A percentile compares a stretch with the other conserved stretches of the same genome.
Conservation (phyloP, 805 yeast species). For the Cyberlindnera mrakii region DNA sequence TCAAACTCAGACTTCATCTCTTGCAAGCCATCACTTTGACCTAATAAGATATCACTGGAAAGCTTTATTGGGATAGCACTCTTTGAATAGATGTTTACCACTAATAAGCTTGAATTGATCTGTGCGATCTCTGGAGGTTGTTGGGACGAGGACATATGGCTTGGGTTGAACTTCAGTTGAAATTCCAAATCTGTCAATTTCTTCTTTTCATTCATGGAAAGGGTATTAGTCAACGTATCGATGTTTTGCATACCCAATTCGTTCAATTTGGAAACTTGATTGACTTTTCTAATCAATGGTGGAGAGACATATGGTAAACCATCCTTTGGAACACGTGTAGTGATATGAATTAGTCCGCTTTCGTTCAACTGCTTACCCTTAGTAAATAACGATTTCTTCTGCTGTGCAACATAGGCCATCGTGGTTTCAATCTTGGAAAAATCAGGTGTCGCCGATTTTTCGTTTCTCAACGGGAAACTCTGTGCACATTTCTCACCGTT, state of each 20-base stretch:
- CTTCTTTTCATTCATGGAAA: constrained; percentile 26
- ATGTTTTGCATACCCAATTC: constrained; percentile 31
- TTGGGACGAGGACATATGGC: constrained; percentile 16
- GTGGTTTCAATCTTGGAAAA: constrained; percentile 14
- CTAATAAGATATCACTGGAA: constrained; percentile 26
- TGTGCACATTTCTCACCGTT: background rate
- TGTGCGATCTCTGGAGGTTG: constrained; percentile 27
- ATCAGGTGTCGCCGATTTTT: constrained; percentile 11
- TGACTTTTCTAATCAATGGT: constrained; percentile 30
- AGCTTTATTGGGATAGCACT: constrained; percentile 36
- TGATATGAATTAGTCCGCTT: constrained; percentile 27
- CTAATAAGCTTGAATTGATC: constrained; percentile 26
- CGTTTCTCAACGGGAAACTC: constrained; percentile 21
- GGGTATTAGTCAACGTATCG: constrained; percentile 21
- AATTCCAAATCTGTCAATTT: constrained; percentile 24
- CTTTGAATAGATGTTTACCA: constrained; percentile 29
- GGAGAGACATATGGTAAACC: constrained; percentile 34
- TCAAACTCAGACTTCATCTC: constrained; percentile 21
- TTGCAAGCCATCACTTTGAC: constrained; percentile 16
- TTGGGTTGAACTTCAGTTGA: constrained; percentile 24
- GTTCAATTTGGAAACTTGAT: constrained; percentile 27
- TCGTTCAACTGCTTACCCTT: constrained; percentile 1
- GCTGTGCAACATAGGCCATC: constrained; percentile 4
- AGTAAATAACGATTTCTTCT: constrained; percentile 1
- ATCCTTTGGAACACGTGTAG: constrained; percentile 27